These are phyloP conservation scores for Pseudocercospora macadamiae DNA, from an alignment of 2,329 filamentous ascomycete species.

Conservation along the genomic window DNA sequence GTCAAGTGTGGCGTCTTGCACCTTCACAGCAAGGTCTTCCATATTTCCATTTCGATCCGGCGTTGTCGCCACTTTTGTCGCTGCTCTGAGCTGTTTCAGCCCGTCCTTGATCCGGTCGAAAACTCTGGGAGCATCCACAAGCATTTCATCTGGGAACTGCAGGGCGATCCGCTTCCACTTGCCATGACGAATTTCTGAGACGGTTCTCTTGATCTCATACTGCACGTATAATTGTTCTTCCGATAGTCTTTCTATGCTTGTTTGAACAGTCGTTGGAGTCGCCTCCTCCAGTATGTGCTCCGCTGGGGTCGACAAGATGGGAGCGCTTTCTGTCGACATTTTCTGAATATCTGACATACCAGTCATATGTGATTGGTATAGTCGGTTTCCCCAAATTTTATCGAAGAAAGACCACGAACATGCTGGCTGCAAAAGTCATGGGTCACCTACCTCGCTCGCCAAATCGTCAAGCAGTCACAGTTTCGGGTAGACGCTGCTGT, in stretches of 20 bases:
- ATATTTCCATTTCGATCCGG: neutral
- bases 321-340: slow-evolving; percentile 43
- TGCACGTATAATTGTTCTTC: slow-evolving; percentile 73
- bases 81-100: slow-evolving; percentile 36
- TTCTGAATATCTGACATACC: slow-evolving; percentile 3
- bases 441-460: neutral
- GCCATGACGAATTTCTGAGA: slow-evolving; percentile 71
- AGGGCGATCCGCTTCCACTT: slow-evolving; percentile 78
- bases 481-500: too few relatives aligned
- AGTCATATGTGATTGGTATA: neutral
- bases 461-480: neutral
- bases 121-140: slow-evolving; percentile 80
- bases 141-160: slow-evolving; percentile 95
- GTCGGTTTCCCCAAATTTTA: neutral
- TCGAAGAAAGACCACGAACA: neutral
- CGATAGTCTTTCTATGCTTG: slow-evolving; percentile 43
- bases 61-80: neutral
- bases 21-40: slow-evolving; percentile 14
- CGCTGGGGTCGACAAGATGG: slow-evolving; percentile 65
- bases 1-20: slow-evolving; percentile 13
- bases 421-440: neutral
- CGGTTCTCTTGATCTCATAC: slow-evolving; percentile 84
- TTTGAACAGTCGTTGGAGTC: slow-evolving; percentile 43
- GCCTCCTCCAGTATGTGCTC: slow-evolving; percentile 62
- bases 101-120: slow-evolving; percentile 66